Base-by-base conservation (phyloP, 345 rosid genomes). In the Corymbia maculata region DNA sequence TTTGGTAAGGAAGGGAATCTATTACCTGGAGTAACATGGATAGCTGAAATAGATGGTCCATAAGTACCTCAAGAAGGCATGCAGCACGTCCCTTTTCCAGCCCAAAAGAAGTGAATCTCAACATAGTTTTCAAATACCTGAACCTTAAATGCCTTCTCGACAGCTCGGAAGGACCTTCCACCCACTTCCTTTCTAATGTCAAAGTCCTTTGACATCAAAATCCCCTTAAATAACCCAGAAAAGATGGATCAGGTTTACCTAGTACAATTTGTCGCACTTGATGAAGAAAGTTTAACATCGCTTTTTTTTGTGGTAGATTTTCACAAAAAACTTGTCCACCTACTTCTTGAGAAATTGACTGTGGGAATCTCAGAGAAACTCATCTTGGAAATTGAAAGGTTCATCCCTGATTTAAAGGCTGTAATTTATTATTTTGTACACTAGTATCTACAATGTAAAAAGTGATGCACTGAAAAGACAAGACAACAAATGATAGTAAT, bases 1-100 rank as follows among this genome's bases (percentile, higher is more conserved):
- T 61, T 61, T 6, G 32, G 16, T 61, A 61, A 6, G 70, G 28
- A 1, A 61, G 0, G 68, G 4, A 61, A 61, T 28, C 4, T 28
- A 26, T 49, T 90, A 94, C 97, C 96, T 91, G 96, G 93, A 44
- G 89, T 90, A 53, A 94, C 95, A 89, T 95, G 93, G 90, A 95
- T 90, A 61, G 95, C 95, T 24, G 97, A 90, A 85, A 92, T 88
- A 7, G 87, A 57, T 45, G 93, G 93, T 68, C 93, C 93, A 50
- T 92, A 92, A 17, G 91, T 91, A 84, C 90, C 91, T 89, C 30
- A 80, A 55, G 22, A 28, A 52, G 91, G 93, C 45, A 90, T 19
- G 55, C 92, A 91, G 45, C 93, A 91, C 10, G 93, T 92, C 87
- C 93, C 93, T 84, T 92, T 92, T 45, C 93, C 93, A 70, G 93